A percentile compares a stretch with the other conserved stretches of the same genome.
These are phyloP conservation scores for Scytalidium lignicola DNA, from an alignment of 2,329 filamentous ascomycete genomes.

Conservation along the genomic window DNA sequence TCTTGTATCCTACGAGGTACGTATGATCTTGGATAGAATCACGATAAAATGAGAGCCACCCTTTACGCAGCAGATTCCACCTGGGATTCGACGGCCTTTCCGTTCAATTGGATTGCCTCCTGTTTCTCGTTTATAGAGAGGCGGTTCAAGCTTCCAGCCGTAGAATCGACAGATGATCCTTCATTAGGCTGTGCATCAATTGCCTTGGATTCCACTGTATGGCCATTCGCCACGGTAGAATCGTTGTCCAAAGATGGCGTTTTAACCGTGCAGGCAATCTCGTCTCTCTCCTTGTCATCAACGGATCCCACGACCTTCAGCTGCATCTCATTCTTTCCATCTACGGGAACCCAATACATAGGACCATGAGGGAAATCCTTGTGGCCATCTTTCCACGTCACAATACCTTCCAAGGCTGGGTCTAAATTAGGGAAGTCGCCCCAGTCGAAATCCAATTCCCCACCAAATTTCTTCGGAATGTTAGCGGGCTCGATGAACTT, in stretches of 20 bases:
- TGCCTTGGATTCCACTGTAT: neutral
- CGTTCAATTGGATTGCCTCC: neutral
- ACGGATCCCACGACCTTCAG: constrained; percentile 49
- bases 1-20: too few species aligned
- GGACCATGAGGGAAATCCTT: constrained; percentile 52
- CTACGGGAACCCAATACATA: constrained; percentile 47
- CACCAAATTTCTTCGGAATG: constrained; percentile 87
- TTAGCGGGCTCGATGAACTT: constrained; percentile 76
- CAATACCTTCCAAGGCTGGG: constrained; percentile 44
- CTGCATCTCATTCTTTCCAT: constrained; percentile 34
- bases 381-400: constrained; percentile 48
- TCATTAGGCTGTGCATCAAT: neutral
- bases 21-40: too few species aligned
- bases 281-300: constrained; percentile 38
- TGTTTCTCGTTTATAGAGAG: neutral
- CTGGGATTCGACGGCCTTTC: neutral
- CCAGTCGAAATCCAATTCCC: constrained; percentile 76
- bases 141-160: neutral
- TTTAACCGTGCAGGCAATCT: constrained; percentile 26
- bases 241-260: neutral
- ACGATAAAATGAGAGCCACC: too few species aligned
- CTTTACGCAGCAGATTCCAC: too few species aligned
- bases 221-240: neutral
- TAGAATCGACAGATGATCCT: neutral
- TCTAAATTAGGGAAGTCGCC: constrained; percentile 74